A percentile compares a stretch with the other conserved stretches of the same genome.
phyloP scores from a whole-genome alignment of 1,284 basidiomycete species.

The Gymnopus androsaceus region DNA sequence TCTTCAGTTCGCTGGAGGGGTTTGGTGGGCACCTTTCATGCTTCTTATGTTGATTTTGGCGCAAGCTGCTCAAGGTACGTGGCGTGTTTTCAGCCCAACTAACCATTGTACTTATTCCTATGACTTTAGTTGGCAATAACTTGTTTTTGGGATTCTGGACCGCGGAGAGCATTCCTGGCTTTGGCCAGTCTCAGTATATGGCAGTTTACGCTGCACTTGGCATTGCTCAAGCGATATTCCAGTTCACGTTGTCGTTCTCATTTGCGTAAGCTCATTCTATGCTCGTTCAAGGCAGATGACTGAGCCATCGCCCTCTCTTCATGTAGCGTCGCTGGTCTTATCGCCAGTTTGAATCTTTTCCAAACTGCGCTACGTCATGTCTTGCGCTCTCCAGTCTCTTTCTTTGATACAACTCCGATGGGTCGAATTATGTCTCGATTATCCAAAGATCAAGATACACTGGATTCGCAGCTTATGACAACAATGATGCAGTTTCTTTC shows the following conservation, averaged over 20 bases:
- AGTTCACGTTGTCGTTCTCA: constrained; percentile 54
- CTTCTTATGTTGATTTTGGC: constrained; percentile 37
- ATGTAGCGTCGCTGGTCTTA: constrained; percentile 55
- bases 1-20: constrained; percentile 51
- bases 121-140: constrained; percentile 41
- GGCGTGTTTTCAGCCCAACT: background rate
- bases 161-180: constrained; percentile 43
- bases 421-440: constrained; percentile 60
- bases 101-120: too few species aligned
- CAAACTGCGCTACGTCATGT: constrained; percentile 56
- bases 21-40: constrained; percentile 48
- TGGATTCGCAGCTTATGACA: constrained; percentile 52
- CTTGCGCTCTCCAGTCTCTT: constrained; percentile 68
- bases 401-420: constrained; percentile 84
- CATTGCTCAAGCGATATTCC: constrained; percentile 52
- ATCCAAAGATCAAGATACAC: constrained; percentile 64
- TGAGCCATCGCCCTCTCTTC: background rate
- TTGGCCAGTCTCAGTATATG: constrained; percentile 64
- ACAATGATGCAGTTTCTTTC: constrained; percentile 49
- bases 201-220: constrained; percentile 69
- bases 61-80: constrained; percentile 42
- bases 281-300: background rate
- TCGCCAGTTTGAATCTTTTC: constrained; percentile 65
- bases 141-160: constrained; percentile 55
- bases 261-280: constrained; percentile 47